Conservation (phyloP, 768 basidiomycete genomes). For the Auricularia cornea region DNA sequence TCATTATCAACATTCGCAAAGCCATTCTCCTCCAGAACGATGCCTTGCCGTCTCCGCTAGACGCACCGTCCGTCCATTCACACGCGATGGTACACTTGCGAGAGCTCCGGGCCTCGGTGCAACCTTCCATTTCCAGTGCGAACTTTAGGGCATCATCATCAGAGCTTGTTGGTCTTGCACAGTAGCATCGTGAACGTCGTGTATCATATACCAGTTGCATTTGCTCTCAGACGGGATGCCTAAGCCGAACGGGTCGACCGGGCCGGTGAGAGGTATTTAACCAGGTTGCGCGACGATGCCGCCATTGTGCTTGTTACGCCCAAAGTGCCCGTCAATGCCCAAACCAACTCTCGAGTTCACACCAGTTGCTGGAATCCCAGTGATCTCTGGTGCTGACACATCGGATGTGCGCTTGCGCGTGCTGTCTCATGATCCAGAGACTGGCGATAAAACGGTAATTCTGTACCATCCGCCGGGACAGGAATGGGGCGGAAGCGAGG, state of each 20-base stretch:
- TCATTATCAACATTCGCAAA: background rate
- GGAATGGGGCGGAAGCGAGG: background rate
- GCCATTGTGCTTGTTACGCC: too few relatives aligned
- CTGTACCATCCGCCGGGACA: constrained; percentile 1
- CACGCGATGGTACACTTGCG: background rate
- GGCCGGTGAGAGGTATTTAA: too few relatives aligned
- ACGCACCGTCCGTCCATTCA: background rate
- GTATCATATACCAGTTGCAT: too few relatives aligned
- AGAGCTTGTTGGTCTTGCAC: too few relatives aligned
- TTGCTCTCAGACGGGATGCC: too few relatives aligned
- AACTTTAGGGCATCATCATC: too few relatives aligned
- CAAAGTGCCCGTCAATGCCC: too few relatives aligned
- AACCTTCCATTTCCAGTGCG: too few relatives aligned
- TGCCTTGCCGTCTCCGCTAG: background rate
- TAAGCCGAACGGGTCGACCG: too few relatives aligned
- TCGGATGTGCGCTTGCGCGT: background rate
- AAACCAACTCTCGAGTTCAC: background rate
- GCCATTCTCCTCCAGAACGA: background rate
- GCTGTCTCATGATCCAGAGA: constrained; percentile 2
- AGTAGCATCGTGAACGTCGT: too few relatives aligned
- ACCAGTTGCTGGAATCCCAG: background rate
- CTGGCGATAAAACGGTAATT: background rate
- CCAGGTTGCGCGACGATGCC: too few relatives aligned
- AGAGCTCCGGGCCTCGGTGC: background rate
- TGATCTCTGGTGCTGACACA: background rate